Evolutionary conservation across 495 filamentous ascomycete species (phyloP), one percentile per base, ranked within the genome.

Genomic region (Coniosporium apollinis): DNA sequence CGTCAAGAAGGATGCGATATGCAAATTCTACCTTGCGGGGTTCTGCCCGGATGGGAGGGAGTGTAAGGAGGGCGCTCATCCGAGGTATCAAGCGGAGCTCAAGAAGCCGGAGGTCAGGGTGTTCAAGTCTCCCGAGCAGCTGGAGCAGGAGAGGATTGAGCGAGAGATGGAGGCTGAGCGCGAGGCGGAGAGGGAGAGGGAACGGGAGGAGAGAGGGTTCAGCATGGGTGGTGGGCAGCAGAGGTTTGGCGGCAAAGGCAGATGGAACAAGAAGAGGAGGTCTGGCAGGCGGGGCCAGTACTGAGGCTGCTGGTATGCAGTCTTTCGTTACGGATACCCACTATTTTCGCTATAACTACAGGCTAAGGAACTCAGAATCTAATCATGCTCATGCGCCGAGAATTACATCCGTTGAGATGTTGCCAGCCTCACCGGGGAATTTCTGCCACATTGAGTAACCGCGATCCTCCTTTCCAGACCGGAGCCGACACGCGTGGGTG

Each of bases 11-110:
- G 69, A 68, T 28, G 57, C 48, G 22, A 49, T 93, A 1, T 97
- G 89, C 53, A 56, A 60, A n/a, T 92, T 71, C 56, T 97, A 91
- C 48, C 64, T 96, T 19, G 82, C 82, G 1, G 91, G 91, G 1
- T 97, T 97, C 58, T 97, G 89, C 17, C 43, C 43, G 11, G 46
- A 41, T 9, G 4, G n/a, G 20, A 43, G 41, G 26, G 35, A 35
- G 31, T 96, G 91, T 53, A 69, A 72, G 49, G 67, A 69, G 40
- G 75, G 85, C 19, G 80, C 82, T 3, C 89, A 97, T 59, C 71
- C 86, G 7, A 60, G 71, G 19, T 96, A 82, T 79, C 55, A 61
- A 6, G 62, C 60, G 39, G 68, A 76, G 20, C 65, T 94, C 40
- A 72, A 76, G 44, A 73, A 70, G 47, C 83, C 85, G 4, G 69